phyloP scores from a whole-genome alignment of 1,139 yeast genomes.

The Scheffersomyces quercinus region DNA sequence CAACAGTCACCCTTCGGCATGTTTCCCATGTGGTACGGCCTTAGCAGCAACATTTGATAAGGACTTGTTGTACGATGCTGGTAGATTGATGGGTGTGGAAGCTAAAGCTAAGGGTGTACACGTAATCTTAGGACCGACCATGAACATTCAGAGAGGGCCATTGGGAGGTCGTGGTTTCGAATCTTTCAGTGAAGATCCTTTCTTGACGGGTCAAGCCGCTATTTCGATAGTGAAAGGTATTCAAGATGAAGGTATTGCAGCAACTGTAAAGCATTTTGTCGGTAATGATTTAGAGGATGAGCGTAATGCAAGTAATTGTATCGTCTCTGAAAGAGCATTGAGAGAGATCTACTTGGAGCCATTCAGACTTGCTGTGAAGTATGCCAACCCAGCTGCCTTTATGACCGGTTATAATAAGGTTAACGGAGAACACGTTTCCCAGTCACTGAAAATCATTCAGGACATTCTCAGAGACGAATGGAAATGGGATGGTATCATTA shows the following conservation, averaged over 20 bases:
- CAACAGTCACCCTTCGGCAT: constrained; percentile 25
- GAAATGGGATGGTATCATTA: constrained; percentile 13
- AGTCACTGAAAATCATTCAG: constrained; percentile 5
- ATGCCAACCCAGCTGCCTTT: constrained; percentile 10
- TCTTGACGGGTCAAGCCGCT: constrained; percentile 47
- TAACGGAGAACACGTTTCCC: constrained; percentile 13
- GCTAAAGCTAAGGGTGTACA: constrained; percentile 61
- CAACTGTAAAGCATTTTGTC: constrained; percentile 55
- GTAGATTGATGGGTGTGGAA: constrained; percentile 41
- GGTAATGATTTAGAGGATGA: constrained; percentile 64
- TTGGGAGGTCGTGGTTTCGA: constrained; percentile 71
- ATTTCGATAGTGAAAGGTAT: constrained; percentile 51
- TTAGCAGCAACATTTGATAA: constrained; percentile 35
- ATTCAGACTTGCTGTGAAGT: constrained; percentile 11
- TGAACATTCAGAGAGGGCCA: constrained; percentile 42
- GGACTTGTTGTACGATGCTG: too few species aligned
- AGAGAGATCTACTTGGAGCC: constrained; percentile 12
- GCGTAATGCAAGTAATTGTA: constrained; percentile 3
- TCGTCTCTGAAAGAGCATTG: constrained; percentile 12
- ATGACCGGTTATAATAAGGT: constrained; percentile 14
- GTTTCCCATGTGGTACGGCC: constrained; percentile 43
- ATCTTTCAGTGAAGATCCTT: constrained; percentile 65
- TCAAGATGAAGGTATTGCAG: constrained; percentile 59
- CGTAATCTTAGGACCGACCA: constrained; percentile 59
- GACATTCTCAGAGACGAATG: constrained; percentile 12